Conservation (phyloP, 345 rosid genomes). For the Salix caprea region DNA sequence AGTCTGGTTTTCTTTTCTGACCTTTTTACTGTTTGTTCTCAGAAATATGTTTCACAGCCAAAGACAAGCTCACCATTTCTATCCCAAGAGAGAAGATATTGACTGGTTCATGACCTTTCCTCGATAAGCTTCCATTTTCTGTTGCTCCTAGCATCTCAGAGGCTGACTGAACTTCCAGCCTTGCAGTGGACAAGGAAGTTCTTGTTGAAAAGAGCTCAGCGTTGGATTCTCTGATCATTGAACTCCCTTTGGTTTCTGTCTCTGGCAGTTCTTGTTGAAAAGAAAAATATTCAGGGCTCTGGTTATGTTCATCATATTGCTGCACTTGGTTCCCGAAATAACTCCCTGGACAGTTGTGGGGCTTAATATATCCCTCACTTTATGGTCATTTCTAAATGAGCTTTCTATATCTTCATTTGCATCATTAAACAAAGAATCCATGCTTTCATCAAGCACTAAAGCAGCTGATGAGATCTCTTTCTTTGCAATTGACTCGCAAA, state of each 20-base stretch:
- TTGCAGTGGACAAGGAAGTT: conserved; percentile 12
- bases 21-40: conserved; percentile 10
- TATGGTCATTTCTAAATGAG: too few species aligned
- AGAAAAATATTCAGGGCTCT: too few species aligned
- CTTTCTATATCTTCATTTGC: too few species aligned
- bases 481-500: conserved; percentile 22
- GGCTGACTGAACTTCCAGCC: conserved; percentile 1
- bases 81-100: conserved; percentile 1
- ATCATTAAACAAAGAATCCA: too few species aligned
- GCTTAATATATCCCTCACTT: too few species aligned
- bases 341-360: too few species aligned
- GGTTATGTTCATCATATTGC: too few species aligned
- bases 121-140: conserved; percentile 3
- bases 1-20: not conserved
- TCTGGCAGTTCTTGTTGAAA: too few species aligned
- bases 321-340: too few species aligned
- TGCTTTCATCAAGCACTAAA: conserved; percentile 12
- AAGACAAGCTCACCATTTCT: conserved; percentile 15
- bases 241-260: too few species aligned
- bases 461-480: conserved; percentile 32
- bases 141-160: conserved; percentile 8
- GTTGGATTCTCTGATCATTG: not conserved
- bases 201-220: not conserved
- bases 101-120: conserved; percentile 5
- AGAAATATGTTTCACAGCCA: conserved; percentile 7